phyloP scores from a whole-genome alignment of 768 basidiomycete species.

The Lentinula detonsa region DNA sequence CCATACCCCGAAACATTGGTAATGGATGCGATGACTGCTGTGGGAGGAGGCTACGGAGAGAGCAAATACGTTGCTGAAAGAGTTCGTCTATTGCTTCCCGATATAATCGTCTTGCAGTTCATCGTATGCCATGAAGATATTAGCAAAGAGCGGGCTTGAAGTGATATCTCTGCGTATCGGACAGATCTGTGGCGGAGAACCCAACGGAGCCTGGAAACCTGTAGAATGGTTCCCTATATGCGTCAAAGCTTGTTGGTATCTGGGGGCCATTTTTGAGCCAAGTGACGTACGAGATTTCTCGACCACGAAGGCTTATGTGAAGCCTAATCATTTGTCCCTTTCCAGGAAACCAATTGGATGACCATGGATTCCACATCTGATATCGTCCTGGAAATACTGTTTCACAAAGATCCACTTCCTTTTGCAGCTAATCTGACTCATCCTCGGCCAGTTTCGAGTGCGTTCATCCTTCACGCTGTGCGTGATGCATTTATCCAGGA shows the following conservation, averaged over 20 bases:
- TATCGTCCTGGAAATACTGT: no score
- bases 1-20: constrained; percentile 21
- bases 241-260: constrained; percentile 25
- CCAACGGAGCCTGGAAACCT: constrained; percentile 31
- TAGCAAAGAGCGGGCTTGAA: constrained; percentile 23
- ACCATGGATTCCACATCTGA: neutral
- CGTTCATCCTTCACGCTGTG: no score
- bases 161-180: constrained; percentile 27
- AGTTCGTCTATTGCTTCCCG: constrained; percentile 11
- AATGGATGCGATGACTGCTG: constrained; percentile 16
- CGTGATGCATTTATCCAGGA: no score
- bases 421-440: neutral
- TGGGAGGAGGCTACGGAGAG: constrained; percentile 30
- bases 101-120: neutral
- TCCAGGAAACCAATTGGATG: neutral
- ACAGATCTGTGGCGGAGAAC: constrained; percentile 27
- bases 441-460: neutral
- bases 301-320: no score
- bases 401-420: neutral
- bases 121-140: constrained; percentile 11
- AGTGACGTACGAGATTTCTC: no score
- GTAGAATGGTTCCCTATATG: constrained; percentile 34
- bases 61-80: constrained; percentile 31
- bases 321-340: no score
- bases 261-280: constrained; percentile 1